Evolutionary conservation across 495 filamentous ascomycete species (phyloP), one percentile per base, ranked within the genome.

Genomic region (Venustampulla echinocandica): DNA sequence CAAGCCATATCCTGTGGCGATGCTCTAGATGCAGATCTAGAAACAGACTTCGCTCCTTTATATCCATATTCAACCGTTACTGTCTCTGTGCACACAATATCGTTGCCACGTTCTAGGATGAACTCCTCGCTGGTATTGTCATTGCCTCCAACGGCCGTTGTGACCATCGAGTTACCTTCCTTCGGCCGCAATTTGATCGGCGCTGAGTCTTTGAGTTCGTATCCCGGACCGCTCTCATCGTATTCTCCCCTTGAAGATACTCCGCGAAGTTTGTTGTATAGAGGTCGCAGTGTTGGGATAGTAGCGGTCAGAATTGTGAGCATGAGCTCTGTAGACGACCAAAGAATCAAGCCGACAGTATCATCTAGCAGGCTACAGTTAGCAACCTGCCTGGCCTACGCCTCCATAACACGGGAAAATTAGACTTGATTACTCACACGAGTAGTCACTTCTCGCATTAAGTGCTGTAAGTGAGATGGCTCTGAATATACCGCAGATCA

Each of bases 231-330:
- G 13, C 27, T 30, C 7, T 30, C 27, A 30, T 30, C 7, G 27
- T 30, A 30, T 30, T 30, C 27, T 30, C 27, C 27, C 13, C 27
- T 30, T 13, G 27, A 30, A 30, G 27, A 30, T 42, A 42, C 40
- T 15, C 18, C 14, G 39, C 15, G 14, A 14, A 44, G 23, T 44
- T 32, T 17, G 20, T 44, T 44, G 41, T 44, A 44, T 10, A 44
- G 17, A n/a, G 41, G 41, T n/a, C 41, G 41, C 9, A 44, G 19
- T 3, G 41, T 44, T n/a, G 41, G 41, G 27, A 44, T 44, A 19
- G 41, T 44, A 14, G 41, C 41, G 17, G 41, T 44, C 18, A 44
- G 25, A 22, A 44, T 44, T 25, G 41, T 44, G 15, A 28, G 17
- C 24, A 44, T 30, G 6, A 14, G 25, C 20, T 44, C 27, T 15